Percentiles rank a stretch among this genome's conserved stretches.
phyloP scores from a whole-genome alignment of 306 rosid species.

The Castanospermum australe region DNA sequence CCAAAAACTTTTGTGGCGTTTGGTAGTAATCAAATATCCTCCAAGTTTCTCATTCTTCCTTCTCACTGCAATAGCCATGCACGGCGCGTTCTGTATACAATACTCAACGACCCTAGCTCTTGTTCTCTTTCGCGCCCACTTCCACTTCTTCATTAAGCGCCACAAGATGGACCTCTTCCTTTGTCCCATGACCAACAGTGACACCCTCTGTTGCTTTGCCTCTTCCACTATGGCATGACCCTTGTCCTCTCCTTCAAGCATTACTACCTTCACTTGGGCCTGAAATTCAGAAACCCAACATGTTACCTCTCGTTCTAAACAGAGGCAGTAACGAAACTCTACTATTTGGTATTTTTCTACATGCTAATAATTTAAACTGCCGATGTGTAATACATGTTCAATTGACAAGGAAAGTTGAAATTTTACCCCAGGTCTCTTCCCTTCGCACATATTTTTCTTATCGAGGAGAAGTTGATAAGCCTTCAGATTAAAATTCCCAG shows the following conservation, averaged over 20 bases:
- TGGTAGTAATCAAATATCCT: conserved; percentile 90
- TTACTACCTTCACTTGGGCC: conserved; percentile 69
- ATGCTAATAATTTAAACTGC: too few species aligned
- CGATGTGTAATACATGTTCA: too few species aligned
- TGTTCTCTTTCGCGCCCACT: conserved; percentile 31
- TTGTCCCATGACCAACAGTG: conserved; percentile 76
- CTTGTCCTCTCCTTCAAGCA: conserved; percentile 65
- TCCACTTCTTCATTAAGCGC: conserved; percentile 38
- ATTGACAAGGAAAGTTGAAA: too few species aligned
- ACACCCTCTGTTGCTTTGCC: conserved; percentile 64
- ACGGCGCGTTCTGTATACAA: conserved; percentile 78
- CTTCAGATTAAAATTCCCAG: conserved; percentile 40
- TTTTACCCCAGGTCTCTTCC: conserved; percentile 68
- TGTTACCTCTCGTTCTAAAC: background rate
- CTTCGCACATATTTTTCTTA: conserved; percentile 58
- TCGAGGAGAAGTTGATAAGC: conserved; percentile 55
- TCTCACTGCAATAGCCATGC: conserved; percentile 87
- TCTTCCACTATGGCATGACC: conserved; percentile 70
- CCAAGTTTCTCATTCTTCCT: conserved; percentile 73
- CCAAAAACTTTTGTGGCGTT: conserved; percentile 88
- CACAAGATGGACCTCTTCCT: conserved; percentile 53
- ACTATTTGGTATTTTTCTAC: too few species aligned
- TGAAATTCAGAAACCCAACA: conserved; percentile 13
- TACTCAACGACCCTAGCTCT: conserved; percentile 46
- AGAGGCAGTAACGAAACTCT: too few species aligned